Evolutionary conservation across 768 basidiomycete genomes (phyloP).

Genomic region (Amanita polypyramis): DNA sequence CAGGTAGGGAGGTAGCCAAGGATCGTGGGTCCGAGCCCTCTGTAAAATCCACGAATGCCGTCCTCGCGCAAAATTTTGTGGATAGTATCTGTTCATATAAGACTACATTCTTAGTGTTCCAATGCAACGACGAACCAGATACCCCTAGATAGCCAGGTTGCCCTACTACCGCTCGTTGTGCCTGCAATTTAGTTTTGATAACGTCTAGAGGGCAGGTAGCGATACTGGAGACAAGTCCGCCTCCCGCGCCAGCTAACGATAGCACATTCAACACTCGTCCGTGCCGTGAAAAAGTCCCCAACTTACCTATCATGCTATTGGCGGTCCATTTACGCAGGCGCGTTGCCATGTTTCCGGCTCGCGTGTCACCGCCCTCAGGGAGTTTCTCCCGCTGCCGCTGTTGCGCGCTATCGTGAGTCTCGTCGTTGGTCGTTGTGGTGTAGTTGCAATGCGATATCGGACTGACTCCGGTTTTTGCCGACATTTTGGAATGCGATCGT

Average conservation of each 20-base stretch:
- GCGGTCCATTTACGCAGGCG: constrained; percentile 54
- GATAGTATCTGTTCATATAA: constrained; percentile 24
- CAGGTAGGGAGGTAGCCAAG: constrained; percentile 96
- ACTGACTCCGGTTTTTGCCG: constrained; percentile 4
- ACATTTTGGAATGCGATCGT: background rate
- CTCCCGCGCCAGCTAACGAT: constrained; percentile 79
- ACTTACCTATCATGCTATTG: constrained; percentile 75
- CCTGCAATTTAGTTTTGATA: constrained; percentile 94
- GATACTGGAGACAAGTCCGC: constrained; percentile 85
- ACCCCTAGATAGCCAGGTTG: constrained; percentile 72
- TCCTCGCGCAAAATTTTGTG: constrained; percentile 41
- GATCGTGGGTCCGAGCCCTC: constrained; percentile 95
- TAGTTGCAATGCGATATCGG: background rate
- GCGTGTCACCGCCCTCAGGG: constrained; percentile 17
- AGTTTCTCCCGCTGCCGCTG: background rate
- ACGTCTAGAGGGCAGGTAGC: constrained; percentile 98
- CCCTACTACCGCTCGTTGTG: constrained; percentile 67
- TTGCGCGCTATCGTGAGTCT: constrained; percentile 4
- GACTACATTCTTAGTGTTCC: background rate
- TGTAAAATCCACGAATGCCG: constrained; percentile 85
- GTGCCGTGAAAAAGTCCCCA: background rate
- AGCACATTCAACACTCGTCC: constrained; percentile 5
- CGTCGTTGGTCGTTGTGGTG: constrained; percentile 8
- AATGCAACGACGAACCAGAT: constrained; percentile 27
- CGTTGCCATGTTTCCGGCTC: constrained; percentile 61